Conservation (phyloP, 2,329 filamentous ascomycete species). For the Knufia fluminis region DNA sequence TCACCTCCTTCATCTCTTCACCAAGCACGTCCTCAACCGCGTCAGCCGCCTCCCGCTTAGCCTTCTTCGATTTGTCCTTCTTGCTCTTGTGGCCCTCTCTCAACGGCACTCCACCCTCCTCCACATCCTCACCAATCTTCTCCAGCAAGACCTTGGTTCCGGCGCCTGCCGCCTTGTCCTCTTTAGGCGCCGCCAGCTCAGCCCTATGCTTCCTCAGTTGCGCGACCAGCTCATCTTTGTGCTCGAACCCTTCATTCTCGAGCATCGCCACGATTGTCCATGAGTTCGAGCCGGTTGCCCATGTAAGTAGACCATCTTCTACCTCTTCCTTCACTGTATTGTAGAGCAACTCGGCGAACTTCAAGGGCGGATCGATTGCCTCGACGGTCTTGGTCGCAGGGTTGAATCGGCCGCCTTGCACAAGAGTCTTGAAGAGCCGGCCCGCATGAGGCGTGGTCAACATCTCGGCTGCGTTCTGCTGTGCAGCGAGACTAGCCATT, state of each 20-base stretch:
- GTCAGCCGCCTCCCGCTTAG: neutral
- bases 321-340: conserved; percentile 48
- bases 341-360: conserved; percentile 76
- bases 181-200: conserved; percentile 51
- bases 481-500: conserved; percentile 40
- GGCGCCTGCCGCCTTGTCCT: conserved; percentile 46
- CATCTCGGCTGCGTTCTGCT: conserved; percentile 38
- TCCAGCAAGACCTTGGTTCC: conserved; percentile 38
- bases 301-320: conserved; percentile 54
- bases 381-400: conserved; percentile 56
- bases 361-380: conserved; percentile 64
- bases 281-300: conserved; percentile 78
- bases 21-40: neutral
- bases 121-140: too few relatives aligned
- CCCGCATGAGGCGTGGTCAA: conserved; percentile 60
- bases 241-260: conserved; percentile 63
- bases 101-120: too few relatives aligned
- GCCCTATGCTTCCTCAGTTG: conserved; percentile 65
- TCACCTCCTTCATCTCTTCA: neutral
- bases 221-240: conserved; percentile 57
- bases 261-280: conserved; percentile 77
- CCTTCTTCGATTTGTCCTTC: neutral
- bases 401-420: conserved; percentile 82
- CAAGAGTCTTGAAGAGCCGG: conserved; percentile 82
- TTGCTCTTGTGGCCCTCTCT: too few relatives aligned